Evolutionary conservation across 2,329 filamentous ascomycete genomes (phyloP).

Genomic region (Trichothecium roseum): DNA sequence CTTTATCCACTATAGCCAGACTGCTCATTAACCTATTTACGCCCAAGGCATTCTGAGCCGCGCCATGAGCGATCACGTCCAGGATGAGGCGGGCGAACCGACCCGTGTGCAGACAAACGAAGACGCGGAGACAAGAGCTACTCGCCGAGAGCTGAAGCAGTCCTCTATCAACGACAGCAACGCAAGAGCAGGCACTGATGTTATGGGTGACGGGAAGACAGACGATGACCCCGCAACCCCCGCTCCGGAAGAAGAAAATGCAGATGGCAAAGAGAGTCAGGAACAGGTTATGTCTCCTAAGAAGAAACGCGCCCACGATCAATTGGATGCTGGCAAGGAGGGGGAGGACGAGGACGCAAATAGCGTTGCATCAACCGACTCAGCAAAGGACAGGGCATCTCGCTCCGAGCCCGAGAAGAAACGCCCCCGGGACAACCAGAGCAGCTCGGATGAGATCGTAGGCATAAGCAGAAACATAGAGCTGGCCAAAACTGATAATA

Average conservation of each 20-base stretch:
- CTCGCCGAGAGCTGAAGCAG: slow-evolving; percentile 54
- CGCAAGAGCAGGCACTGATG: slow-evolving; percentile 7
- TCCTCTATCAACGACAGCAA: slow-evolving; percentile 36
- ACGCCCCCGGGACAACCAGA: slow-evolving; percentile 44
- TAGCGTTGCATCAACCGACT: slow-evolving; percentile 29
- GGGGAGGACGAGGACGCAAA: slow-evolving; percentile 30
- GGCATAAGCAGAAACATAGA: slow-evolving; percentile 7
- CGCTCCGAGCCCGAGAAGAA: slow-evolving; percentile 53
- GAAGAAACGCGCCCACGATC: slow-evolving; percentile 54
- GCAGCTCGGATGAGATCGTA: slow-evolving; percentile 21
- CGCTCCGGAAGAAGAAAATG: slow-evolving; percentile 1
- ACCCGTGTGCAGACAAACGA: slow-evolving; percentile 32
- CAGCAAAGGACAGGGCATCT: slow-evolving; percentile 36
- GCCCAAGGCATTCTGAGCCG: too few relatives aligned
- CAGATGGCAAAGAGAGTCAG: slow-evolving; percentile 12
- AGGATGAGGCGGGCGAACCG: slow-evolving; percentile 15
- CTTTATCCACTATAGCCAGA: too few relatives aligned
- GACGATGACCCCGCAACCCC: slow-evolving; percentile 8
- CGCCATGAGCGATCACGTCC: slow-evolving; percentile 34
- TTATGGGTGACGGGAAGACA: slow-evolving; percentile 12
- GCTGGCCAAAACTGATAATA: background rate
- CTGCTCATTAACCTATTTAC: too few relatives aligned
- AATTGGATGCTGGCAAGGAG: slow-evolving; percentile 41
- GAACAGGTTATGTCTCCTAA: slow-evolving; percentile 50
- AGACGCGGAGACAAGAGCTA: slow-evolving; percentile 52